Base-by-base conservation (phyloP, 1,139 yeast genomes). In the Candida labiduridarum region DNA sequence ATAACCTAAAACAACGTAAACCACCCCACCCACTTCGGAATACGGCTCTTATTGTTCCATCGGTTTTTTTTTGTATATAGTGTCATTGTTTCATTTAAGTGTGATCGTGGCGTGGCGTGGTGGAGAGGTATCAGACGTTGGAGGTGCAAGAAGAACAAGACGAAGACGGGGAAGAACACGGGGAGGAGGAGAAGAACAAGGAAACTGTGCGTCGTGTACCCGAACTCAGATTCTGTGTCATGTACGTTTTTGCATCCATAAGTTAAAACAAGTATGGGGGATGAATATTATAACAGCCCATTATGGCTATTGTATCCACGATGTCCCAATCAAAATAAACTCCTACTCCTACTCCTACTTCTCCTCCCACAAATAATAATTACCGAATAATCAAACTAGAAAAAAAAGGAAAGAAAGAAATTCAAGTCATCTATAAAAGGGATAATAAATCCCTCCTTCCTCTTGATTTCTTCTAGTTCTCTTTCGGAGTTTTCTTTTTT, bases 351-450 rank as follows among this genome's bases (percentile, higher is more conserved):
- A 25, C 29, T 25, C 10, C 8, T 25, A 4, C 29, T 25, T 8
- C 29, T 25, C 29, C 10, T 9, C 29, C 29, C 2, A 25, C n/a
- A 27, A 18, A 41, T 14, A 16, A 19, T 8, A 19, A 29, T 41
- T 12, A 14, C 15, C 29, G 9, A 27, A 29, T 27, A 41, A 29
- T 22, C 9, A 25, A 14, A 14, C 12, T 6, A 14, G 3, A 18
- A 42, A 42, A 11, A 30, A 42, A 36, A 16, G 8, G 5, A 11
- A 27, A 33, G 10, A 14, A 18, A 6, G 22, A 6, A 33, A 18
- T 19, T 3, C 14, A 27, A 19, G 46, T 35, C 46, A 34, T 19
- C 40, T 44, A 44, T 44, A 44, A 44, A 44, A 31, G 27, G 34
- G 22, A 29, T 34, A 7, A 31, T 19, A 33, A 30, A 31, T 40